These are phyloP conservation scores for Drechslerella dactyloides DNA, from an alignment of 2,329 filamentous ascomycete species.

Conservation along the genomic window DNA sequence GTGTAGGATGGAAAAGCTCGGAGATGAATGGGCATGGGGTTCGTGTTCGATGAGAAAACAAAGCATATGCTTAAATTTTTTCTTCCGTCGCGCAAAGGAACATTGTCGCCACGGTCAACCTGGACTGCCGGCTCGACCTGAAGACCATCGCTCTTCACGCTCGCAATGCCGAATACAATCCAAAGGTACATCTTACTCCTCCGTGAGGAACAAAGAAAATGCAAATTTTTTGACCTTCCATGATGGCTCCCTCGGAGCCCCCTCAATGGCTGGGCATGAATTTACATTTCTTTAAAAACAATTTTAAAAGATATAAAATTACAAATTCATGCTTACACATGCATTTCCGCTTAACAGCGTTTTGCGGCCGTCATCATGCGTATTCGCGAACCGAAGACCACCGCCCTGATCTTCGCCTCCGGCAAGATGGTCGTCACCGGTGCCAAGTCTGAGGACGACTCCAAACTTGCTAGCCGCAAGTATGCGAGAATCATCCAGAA, in stretches of 20 bases:
- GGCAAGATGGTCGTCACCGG: constrained; percentile 99
- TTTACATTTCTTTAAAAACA: constrained; percentile 51
- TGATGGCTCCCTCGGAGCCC: constrained; percentile 54
- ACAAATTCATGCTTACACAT: constrained; percentile 56
- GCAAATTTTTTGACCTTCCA: constrained; percentile 57
- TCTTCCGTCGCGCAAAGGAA: constrained; percentile 71
- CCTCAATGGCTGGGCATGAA: constrained; percentile 43
- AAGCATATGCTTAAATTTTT: constrained; percentile 61
- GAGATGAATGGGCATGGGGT: constrained; percentile 13
- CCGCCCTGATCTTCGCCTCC: constrained; percentile 94
- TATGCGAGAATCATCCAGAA: constrained; percentile 99
- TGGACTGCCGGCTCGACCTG: constrained; percentile 94
- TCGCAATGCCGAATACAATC: constrained; percentile 97
- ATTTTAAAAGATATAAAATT: neutral
- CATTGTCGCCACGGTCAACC: constrained; percentile 97
- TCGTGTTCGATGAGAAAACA: constrained; percentile 53
- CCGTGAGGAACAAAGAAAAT: too few species aligned
- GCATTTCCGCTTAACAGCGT: constrained; percentile 68
- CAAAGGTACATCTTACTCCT: constrained; percentile 72
- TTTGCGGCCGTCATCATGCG: constrained; percentile 99
- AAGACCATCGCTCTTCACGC: constrained; percentile 99
- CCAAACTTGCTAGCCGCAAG: constrained; percentile 94
- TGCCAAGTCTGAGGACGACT: constrained; percentile 97
- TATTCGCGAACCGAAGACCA: constrained; percentile 98
- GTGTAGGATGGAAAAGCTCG: too few species aligned